phyloP scores from a whole-genome alignment of 805 yeast species.

The Torulaspora microellipsoides region DNA sequence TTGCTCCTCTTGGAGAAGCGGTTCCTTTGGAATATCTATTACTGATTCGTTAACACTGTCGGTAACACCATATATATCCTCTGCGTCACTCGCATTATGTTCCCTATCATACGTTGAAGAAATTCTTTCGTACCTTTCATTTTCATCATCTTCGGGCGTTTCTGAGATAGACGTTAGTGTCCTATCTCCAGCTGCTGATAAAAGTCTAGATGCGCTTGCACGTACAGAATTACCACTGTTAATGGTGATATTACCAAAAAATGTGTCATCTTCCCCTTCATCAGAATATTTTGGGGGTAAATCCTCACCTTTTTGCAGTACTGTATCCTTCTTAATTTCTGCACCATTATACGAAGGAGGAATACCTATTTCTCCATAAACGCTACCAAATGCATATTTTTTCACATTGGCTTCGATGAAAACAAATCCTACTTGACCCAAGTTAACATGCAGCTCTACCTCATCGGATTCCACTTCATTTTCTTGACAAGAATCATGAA shows the following conservation, averaged over 20 bases:
- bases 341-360: conserved; percentile 44
- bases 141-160: conserved; percentile 8
- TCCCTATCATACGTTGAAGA: conserved; percentile 34
- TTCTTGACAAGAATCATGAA: conserved; percentile 20
- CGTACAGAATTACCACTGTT: conserved; percentile 9
- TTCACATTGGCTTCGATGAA: conserved; percentile 81
- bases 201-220: conserved; percentile 3
- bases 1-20: no score
- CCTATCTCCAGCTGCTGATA: background rate
- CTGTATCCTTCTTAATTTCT: conserved; percentile 42
- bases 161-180: conserved; percentile 4
- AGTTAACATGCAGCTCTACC: conserved; percentile 51
- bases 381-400: conserved; percentile 68
- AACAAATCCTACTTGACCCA: conserved; percentile 76
- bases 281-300: conserved; percentile 64
- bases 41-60: no score
- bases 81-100: conserved; percentile 24
- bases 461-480: conserved; percentile 27
- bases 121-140: conserved; percentile 30
- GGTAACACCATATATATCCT: background rate
- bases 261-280: conserved; percentile 38
- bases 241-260: conserved; percentile 40
- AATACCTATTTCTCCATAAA: conserved; percentile 41
- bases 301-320: conserved; percentile 67
- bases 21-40: no score